Base-by-base conservation (phyloP, 2,329 filamentous ascomycete genomes). In the Xylaria sp. region DNA sequence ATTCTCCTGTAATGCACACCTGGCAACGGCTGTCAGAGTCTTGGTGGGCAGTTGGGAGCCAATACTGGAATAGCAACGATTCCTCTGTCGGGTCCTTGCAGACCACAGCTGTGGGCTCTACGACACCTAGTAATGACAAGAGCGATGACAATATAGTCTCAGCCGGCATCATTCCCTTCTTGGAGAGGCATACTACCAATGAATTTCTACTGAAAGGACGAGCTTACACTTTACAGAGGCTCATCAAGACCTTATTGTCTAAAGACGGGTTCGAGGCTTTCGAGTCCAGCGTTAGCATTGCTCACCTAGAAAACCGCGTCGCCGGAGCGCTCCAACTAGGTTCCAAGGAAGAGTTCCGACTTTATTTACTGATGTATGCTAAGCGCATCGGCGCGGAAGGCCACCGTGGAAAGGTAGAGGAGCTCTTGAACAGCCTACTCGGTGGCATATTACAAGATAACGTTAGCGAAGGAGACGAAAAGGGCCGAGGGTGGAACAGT, bases 61-160 rank as follows among this genome's bases (percentile, higher is more conserved):
- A 99, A 78, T 99, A 99, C 79, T 99, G 96, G 97, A 98, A 99
- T 80, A 97, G 94, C 0, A 97, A 94, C 62, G 96, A 97, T 76
- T 94, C 93, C 1, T 94, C 94, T 0, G 89, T 97, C 62, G 90
- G 92, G 57, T 92, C 94, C 59, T 81, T 97, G 44, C 90, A 93
- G 72, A 89, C 92, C 2, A 90, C 89, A 0, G 89, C 89, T 10
- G 86, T 90, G 7, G 89, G 90, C 0, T 84, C 89, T 2, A 81
- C 83, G 9, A 80, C 83, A n/a, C 74, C 83, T 9, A 84, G 83
- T 68, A 83, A 85, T 23, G 81, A 78, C 38, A 84, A 83, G 67
- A 79, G 74, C 13, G 83, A 83, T 33, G 82, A 82, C 42, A 86
- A 88, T 0, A 88, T 89, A 48, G 87, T 97, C 4, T 97, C 95